Evolutionary conservation across 768 basidiomycete genomes (phyloP).

Genomic region (Hygrocybe coccinea): DNA sequence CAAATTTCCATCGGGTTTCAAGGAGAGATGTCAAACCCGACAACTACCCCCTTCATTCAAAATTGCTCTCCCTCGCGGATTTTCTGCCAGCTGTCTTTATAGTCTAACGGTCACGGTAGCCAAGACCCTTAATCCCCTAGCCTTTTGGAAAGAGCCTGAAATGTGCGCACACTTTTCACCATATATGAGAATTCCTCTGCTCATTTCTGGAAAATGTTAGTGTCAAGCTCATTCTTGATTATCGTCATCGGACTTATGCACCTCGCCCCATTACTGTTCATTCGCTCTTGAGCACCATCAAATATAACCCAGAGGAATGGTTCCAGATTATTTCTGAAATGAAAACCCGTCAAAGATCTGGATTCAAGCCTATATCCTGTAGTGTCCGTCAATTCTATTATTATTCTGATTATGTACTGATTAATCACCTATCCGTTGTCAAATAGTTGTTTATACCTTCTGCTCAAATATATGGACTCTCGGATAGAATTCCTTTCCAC

Average conservation of each 20-base stretch:
- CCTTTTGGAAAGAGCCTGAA: slow-evolving; percentile 44
- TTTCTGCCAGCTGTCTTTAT: slow-evolving; percentile 43
- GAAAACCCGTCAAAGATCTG: slow-evolving; percentile 31
- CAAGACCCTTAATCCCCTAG: slow-evolving; percentile 35
- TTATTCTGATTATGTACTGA: background rate
- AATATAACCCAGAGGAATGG: slow-evolving; percentile 65
- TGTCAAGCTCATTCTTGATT: slow-evolving; percentile 40
- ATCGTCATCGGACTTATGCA: slow-evolving; percentile 22
- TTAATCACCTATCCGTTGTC: background rate
- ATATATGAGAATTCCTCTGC: background rate
- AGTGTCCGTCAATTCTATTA: slow-evolving; percentile 39
- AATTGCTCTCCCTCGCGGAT: slow-evolving; percentile 28
- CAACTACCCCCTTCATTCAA: slow-evolving; percentile 50
- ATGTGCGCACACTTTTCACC: slow-evolving; percentile 33
- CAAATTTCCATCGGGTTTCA: slow-evolving; percentile 44
- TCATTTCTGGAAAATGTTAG: slow-evolving; percentile 25
- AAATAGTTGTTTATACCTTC: slow-evolving; percentile 57
- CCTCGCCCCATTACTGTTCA: slow-evolving; percentile 47
- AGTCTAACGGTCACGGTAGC: slow-evolving; percentile 40
- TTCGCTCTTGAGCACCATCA: slow-evolving; percentile 54
- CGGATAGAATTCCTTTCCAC: slow-evolving; percentile 60
- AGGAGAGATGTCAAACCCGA: slow-evolving; percentile 27
- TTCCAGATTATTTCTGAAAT: slow-evolving; percentile 44
- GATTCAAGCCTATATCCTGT: slow-evolving; percentile 39
- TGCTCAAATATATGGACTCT: slow-evolving; percentile 47